These are phyloP conservation scores for Wickerhamomyces bisporus DNA, from an alignment of 805 yeast genomes.

Conservation along the genomic window DNA sequence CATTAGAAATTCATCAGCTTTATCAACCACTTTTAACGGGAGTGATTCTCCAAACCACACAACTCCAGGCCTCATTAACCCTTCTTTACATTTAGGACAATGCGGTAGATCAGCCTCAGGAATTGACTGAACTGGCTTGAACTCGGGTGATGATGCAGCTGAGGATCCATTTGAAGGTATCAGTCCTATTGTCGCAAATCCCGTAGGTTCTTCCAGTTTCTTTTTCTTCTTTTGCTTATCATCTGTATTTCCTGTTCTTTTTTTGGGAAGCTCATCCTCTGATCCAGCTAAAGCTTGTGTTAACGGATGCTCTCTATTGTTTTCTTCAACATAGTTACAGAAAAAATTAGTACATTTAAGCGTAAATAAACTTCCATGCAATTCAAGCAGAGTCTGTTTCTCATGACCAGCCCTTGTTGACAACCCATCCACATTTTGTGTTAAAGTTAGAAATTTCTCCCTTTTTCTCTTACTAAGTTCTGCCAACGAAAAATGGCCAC, in stretches of 20 bases:
- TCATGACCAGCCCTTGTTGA: conserved; percentile 62
- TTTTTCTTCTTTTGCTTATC: conserved; percentile 9
- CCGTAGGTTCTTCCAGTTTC: conserved; percentile 11
- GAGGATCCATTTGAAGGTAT: conserved; percentile 7
- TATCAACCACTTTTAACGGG: conserved; percentile 56
- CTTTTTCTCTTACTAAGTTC: conserved; percentile 42
- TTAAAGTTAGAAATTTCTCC: conserved; percentile 54
- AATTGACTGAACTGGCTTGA: conserved; percentile 44
- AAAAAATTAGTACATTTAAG: conserved; percentile 70
- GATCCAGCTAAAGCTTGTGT: conserved; percentile 44
- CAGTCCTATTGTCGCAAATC: conserved; percentile 3
- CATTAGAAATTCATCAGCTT: conserved; percentile 64
- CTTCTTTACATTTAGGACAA: conserved; percentile 71
- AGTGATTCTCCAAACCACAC: conserved; percentile 94
- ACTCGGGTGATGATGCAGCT: conserved; percentile 36
- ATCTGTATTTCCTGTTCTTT: conserved; percentile 8
- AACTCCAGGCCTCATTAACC: conserved; percentile 78
- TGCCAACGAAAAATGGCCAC: conserved; percentile 68
- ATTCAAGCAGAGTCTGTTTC: conserved; percentile 46
- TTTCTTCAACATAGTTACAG: conserved; percentile 57
- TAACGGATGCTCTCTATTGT: conserved; percentile 53
- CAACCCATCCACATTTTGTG: conserved; percentile 82
- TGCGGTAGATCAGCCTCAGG: conserved; percentile 53
- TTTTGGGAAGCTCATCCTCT: conserved; percentile 30
- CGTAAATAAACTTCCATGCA: conserved; percentile 77